Conservation (phyloP, 805 yeast genomes). For the Saturnispora mendoncae region DNA sequence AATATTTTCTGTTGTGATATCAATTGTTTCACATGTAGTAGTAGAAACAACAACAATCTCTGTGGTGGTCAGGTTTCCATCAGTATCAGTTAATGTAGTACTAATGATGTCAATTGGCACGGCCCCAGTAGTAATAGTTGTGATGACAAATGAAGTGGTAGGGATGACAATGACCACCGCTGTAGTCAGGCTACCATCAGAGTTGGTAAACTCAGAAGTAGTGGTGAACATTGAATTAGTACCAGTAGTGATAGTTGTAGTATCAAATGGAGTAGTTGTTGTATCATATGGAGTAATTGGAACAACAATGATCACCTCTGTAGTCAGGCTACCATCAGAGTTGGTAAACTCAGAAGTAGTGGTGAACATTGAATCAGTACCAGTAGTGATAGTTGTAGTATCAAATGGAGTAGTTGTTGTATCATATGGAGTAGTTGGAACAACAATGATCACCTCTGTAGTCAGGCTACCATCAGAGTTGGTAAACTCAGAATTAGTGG, state of each 20-base stretch:
- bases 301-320: neutral
- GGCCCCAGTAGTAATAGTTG: neutral
- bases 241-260: neutral
- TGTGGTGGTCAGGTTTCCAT: too few relatives aligned
- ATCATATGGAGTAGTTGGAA: neutral
- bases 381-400: neutral
- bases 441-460: neutral
- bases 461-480: too few relatives aligned
- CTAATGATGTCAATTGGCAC: too few relatives aligned
- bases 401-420: neutral
- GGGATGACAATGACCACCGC: neutral
- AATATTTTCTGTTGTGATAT: neutral
- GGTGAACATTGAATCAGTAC: neutral
- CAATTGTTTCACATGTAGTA: neutral
- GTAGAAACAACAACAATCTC: too few relatives aligned
- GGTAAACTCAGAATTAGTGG: too few relatives aligned
- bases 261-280: neutral
- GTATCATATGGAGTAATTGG: neutral
- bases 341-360: too few relatives aligned
- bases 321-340: too few relatives aligned
- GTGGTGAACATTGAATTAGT: neutral
- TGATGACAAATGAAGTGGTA: neutral
- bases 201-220: too few relatives aligned
- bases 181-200: too few relatives aligned
- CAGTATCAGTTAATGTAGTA: too few relatives aligned